These are phyloP conservation scores for Cyberlindnera lachancei DNA, from an alignment of 805 yeast genomes.

Conservation along the genomic window DNA sequence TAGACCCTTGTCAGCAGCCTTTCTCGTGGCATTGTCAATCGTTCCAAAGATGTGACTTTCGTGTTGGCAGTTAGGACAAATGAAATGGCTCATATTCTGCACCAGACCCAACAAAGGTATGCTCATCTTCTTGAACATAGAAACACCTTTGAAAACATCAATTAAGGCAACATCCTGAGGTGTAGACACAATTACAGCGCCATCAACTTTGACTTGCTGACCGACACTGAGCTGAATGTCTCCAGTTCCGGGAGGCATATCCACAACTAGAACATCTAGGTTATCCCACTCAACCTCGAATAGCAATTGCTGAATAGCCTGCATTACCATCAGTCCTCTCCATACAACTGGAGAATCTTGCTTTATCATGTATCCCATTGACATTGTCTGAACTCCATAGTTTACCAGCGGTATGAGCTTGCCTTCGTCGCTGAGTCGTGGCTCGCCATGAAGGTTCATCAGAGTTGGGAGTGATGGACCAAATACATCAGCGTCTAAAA, in stretches of 20 bases:
- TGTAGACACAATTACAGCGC: conserved; percentile 77
- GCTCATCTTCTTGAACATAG: conserved; percentile 66
- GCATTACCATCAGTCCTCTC: conserved; percentile 85
- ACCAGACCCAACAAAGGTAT: conserved; percentile 73
- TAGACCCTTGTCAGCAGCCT: conserved; percentile 40
- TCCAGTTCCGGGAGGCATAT: conserved; percentile 91
- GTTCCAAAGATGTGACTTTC: conserved; percentile 69
- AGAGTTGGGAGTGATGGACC: conserved; percentile 80
- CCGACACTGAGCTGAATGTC: conserved; percentile 80
- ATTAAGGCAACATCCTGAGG: conserved; percentile 80
- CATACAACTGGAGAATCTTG: conserved; percentile 70
- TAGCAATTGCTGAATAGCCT: conserved; percentile 75
- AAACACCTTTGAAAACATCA: conserved; percentile 74
- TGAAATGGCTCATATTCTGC: conserved; percentile 73
- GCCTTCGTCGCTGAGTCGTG: conserved; percentile 44
- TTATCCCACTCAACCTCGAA: conserved; percentile 74
- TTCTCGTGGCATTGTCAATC: conserved; percentile 40
- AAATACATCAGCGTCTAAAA: conserved; percentile 74
- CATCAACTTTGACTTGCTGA: conserved; percentile 68
- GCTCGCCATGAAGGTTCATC: conserved; percentile 64
- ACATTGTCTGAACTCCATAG: conserved; percentile 78
- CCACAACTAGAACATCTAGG: conserved; percentile 64
- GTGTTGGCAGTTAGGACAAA: conserved; percentile 71
- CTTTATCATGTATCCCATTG: conserved; percentile 74
- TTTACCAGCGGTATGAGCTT: conserved; percentile 59